These are phyloP conservation scores for Gynochthodes officinalis DNA, from an alignment of 257 asterid species.

Conservation along the genomic window DNA sequence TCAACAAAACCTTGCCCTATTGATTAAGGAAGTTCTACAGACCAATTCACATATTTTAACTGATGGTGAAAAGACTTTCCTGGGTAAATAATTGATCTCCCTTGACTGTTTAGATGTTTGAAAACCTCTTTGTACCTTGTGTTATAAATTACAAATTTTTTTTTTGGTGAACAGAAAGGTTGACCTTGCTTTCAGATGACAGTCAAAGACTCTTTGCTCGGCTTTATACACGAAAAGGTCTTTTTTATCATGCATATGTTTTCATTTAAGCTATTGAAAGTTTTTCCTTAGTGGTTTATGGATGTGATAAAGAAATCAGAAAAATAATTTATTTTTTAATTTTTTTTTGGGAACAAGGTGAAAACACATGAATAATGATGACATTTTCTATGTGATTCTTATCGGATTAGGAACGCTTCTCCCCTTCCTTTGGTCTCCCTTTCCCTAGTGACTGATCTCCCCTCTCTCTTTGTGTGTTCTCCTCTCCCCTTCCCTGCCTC, in stretches of 20 bases:
- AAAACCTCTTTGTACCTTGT: neutral
- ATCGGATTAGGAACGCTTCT: neutral
- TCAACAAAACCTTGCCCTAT: slow-evolving; percentile 60
- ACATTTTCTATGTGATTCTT: neutral
- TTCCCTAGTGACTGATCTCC: neutral
- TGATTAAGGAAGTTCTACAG: slow-evolving; percentile 71
- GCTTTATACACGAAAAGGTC: slow-evolving; percentile 88
- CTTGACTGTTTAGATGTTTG: neutral
- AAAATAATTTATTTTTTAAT: neutral
- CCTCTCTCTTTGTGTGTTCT: neutral
- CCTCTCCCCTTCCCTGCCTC: neutral
- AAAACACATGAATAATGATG: neutral
- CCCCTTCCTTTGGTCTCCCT: neutral
- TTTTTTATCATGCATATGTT: neutral
- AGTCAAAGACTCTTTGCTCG: slow-evolving; percentile 83
- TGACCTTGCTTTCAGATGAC: slow-evolving; percentile 70
- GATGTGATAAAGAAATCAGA: neutral
- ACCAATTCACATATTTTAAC: slow-evolving; percentile 59
- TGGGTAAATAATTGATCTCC: slow-evolving; percentile 45
- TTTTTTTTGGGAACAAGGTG: neutral
- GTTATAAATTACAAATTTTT: neutral
- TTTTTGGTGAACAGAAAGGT: slow-evolving; percentile 48
- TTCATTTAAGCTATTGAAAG: neutral
- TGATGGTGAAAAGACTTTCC: slow-evolving; percentile 59
- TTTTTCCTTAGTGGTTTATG: neutral